These are phyloP conservation scores for Pneumocystis canis DNA, from an alignment of 1,139 yeast species.

Conservation along the genomic window DNA sequence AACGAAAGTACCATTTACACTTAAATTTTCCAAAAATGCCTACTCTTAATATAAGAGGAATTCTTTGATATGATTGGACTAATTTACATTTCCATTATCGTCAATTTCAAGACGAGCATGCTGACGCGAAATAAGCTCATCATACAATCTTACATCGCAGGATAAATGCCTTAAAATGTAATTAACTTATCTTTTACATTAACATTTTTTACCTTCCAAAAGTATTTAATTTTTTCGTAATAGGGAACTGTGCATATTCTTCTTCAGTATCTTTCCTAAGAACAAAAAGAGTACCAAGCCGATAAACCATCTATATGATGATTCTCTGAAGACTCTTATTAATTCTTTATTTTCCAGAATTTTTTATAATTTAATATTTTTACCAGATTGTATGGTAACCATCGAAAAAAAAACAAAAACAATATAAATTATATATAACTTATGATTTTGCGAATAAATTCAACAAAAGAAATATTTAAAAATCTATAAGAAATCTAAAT, in stretches of 20 bases:
- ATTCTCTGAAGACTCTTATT: neutral
- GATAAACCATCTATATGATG: neutral
- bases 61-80: neutral
- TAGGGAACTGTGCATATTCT: neutral
- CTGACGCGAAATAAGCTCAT: neutral
- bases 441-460: neutral
- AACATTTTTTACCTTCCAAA: neutral
- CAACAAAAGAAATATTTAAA: neutral
- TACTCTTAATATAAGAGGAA: neutral
- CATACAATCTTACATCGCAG: neutral
- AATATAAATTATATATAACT: neutral
- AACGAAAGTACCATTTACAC: neutral
- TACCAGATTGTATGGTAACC: neutral
- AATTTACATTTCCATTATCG: neutral
- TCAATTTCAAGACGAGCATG: constrained; percentile 1
- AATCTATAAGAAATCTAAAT: neutral
- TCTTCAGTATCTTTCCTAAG: neutral
- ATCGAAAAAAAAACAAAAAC: neutral
- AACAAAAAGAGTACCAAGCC: neutral
- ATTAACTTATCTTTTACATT: neutral
- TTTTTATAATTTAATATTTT: neutral
- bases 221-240: constrained; percentile 1
- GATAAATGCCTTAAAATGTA: neutral
- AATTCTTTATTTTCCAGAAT: neutral
- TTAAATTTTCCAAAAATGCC: neutral